Evolutionary conservation across 805 yeast species (phyloP).

Genomic region (Spathaspora arborariae): DNA sequence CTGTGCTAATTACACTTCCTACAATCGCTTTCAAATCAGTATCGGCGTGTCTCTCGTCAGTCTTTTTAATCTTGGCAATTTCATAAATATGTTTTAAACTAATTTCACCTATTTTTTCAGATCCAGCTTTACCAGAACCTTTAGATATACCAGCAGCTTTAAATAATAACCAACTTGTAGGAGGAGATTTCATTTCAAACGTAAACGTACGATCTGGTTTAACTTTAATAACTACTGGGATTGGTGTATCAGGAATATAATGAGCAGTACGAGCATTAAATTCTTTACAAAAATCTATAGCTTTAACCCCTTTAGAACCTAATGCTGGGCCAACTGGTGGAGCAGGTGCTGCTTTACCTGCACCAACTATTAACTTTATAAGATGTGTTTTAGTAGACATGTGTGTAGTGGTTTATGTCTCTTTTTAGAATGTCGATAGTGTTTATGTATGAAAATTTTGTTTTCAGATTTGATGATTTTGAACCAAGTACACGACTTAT

Average conservation of each 20-base stretch:
- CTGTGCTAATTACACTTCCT: conserved; percentile 81
- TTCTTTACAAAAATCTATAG: conserved; percentile 97
- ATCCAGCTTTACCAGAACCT: conserved; percentile 71
- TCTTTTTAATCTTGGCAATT: conserved; percentile 89
- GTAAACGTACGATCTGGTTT: conserved; percentile 89
- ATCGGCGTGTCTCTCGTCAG: conserved; percentile 73
- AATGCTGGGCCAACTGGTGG: conserved; percentile 99
- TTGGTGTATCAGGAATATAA: conserved; percentile 80
- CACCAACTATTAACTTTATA: conserved; percentile 89
- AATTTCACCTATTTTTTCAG: conserved; percentile 56
- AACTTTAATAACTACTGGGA: conserved; percentile 80
- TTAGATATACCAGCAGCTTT: conserved; percentile 78
- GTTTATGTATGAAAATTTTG: background rate
- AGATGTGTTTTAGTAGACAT: conserved; percentile 49
- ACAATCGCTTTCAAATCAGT: conserved; percentile 71
- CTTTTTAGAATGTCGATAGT: background rate
- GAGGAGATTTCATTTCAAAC: conserved; percentile 86
- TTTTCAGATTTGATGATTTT: background rate
- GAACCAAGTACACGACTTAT: background rate
- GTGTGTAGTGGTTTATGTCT: background rate
- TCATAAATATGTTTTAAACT: conserved; percentile 90
- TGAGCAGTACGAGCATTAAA: conserved; percentile 95
- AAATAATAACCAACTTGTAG: conserved; percentile 80
- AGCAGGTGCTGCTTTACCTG: conserved; percentile 97
- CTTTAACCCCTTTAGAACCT: conserved; percentile 98